Evolutionary conservation across 208 protist genomes (phyloP).

Genomic region (Novymonas esmeraldas): DNA sequence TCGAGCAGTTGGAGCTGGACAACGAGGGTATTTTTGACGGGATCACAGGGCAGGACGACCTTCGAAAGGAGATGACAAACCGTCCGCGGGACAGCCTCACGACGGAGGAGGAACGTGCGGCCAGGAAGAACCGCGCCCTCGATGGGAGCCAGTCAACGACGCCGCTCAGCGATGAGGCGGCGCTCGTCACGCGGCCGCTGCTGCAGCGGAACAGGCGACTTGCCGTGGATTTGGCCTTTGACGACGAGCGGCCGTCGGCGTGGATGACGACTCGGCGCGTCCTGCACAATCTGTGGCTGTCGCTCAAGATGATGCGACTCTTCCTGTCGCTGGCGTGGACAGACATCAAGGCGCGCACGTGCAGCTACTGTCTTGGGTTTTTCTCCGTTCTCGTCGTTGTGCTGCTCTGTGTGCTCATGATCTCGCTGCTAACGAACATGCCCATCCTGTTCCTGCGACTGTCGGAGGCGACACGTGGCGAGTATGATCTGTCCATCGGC

Average conservation of each 20-base stretch:
- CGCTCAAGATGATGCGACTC: constrained; percentile 36
- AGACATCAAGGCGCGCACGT: constrained; percentile 49
- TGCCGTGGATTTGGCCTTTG: constrained; percentile 31
- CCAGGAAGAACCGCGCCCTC: not conserved
- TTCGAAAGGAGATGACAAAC: not conserved
- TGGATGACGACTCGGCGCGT: constrained; percentile 8
- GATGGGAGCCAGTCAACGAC: not conserved
- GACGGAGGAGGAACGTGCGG: not conserved
- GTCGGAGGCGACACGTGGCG: constrained; percentile 41
- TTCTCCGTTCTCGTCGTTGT: constrained; percentile 75
- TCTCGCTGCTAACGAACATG: constrained; percentile 62
- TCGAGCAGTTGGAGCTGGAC: not conserved
- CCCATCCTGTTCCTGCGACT: constrained; percentile 74
- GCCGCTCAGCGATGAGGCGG: not conserved
- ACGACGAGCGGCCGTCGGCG: constrained; percentile 16
- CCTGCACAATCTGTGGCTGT: constrained; percentile 25
- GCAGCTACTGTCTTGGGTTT: constrained; percentile 65
- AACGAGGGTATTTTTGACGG: not conserved
- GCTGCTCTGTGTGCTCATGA: constrained; percentile 58
- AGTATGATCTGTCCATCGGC: constrained; percentile 52
- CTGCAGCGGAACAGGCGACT: constrained; percentile 16
- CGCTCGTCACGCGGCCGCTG: not conserved
- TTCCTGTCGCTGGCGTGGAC: constrained; percentile 45
- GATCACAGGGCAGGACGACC: not conserved
- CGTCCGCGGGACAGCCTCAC: not conserved